phyloP scores from a whole-genome alignment of 2,329 filamentous ascomycete genomes.

The Ustilaginoidea virens region DNA sequence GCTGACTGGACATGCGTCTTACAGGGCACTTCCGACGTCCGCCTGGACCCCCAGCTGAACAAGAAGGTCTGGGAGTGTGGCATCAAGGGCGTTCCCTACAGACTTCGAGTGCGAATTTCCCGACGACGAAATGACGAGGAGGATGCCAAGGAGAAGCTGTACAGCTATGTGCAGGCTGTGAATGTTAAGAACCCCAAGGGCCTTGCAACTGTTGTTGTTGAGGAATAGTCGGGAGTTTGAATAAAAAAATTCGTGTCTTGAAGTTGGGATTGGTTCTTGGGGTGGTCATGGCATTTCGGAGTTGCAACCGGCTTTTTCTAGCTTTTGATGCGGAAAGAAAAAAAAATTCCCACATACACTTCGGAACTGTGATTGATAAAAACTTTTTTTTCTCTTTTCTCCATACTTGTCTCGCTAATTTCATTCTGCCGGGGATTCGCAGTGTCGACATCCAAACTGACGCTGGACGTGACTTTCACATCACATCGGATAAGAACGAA shows the following conservation, averaged over 20 bases:
- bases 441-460: conserved; percentile 3
- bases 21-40: conserved; percentile 92
- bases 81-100: conserved; percentile 97
- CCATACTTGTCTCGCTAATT: no score
- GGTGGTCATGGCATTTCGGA: conserved; percentile 29
- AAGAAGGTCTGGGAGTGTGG: conserved; percentile 99
- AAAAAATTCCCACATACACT: conserved; percentile 8
- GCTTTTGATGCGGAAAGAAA: conserved; percentile 24
- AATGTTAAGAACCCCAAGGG: conserved; percentile 99
- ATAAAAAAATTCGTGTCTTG: conserved; percentile 14
- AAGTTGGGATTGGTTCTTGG: conserved; percentile 23
- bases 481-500: neutral
- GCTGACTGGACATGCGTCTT: conserved; percentile 2
- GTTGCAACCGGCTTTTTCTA: conserved; percentile 29
- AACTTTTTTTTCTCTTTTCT: conserved; percentile 10
- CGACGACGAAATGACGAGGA: conserved; percentile 99
- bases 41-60: conserved; percentile 96
- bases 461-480: conserved; percentile 2
- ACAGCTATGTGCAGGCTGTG: conserved; percentile 98
- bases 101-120: conserved; percentile 94
- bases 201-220: conserved; percentile 79
- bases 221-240: conserved; percentile 38
- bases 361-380: conserved; percentile 20
- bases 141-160: conserved; percentile 98
- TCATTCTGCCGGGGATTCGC: no score